Percentiles rank a stretch among this genome's conserved stretches.
These are phyloP conservation scores for Zoysia japonica DNA, from an alignment of 176 grass and related monocot species.

Conservation along the genomic window DNA sequence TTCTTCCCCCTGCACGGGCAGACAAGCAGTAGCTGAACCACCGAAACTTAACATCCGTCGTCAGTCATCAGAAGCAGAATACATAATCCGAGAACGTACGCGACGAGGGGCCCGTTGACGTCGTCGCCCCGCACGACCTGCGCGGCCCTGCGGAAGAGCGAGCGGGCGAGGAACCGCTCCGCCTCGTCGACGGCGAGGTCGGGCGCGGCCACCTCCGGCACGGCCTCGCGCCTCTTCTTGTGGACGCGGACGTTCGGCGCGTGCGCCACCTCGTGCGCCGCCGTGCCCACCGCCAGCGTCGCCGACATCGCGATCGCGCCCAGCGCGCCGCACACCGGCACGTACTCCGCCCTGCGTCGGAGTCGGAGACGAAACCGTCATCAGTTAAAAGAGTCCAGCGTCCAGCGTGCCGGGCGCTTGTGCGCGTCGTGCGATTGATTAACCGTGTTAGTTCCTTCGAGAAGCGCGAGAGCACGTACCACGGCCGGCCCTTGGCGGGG, in stretches of 20 bases:
- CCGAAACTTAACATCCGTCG: too few species aligned
- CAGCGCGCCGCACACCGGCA: conserved; percentile 65
- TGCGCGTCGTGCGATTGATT: too few species aligned
- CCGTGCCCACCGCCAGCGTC: conserved; percentile 46
- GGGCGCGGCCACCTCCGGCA: conserved; percentile 64
- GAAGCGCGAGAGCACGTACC: not conserved
- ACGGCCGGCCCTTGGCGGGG: not conserved
- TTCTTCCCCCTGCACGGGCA: conserved; percentile 31
- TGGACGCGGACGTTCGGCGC: conserved; percentile 69
- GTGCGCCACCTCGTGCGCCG: conserved; percentile 58
- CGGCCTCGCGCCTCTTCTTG: conserved; percentile 71
- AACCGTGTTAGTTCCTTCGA: too few species aligned
- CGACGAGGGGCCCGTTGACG: conserved; percentile 16
- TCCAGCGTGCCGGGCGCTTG: too few species aligned
- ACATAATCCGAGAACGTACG: not conserved
- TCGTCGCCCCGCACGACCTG: conserved; percentile 34
- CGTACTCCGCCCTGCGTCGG: conserved; percentile 30
- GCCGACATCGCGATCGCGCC: conserved; percentile 46
- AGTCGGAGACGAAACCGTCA: too few species aligned
- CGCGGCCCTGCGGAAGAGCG: conserved; percentile 62
- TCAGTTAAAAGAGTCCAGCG: too few species aligned
- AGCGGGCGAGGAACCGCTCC: conserved; percentile 49
- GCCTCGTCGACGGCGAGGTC: conserved; percentile 53
- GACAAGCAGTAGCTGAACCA: not conserved
- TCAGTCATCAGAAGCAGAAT: not conserved